Conservation (phyloP, 2,329 filamentous ascomycete genomes). For the Pezicula neosporulosa region DNA sequence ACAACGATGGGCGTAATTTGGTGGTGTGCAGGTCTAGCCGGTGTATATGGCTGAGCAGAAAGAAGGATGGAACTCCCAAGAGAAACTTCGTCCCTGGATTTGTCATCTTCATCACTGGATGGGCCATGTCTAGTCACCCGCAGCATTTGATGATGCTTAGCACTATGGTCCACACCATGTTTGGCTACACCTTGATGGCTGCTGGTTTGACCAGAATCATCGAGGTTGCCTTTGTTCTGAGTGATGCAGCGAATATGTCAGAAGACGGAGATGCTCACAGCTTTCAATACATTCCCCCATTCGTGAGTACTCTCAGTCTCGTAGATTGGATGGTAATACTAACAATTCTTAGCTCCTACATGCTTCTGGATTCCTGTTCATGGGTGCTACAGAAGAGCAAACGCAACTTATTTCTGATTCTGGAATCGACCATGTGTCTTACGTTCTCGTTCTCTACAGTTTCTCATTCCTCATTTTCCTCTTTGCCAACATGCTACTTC, state of each 20-base stretch:
- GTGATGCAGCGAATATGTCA: conserved; percentile 62
- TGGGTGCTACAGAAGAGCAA: conserved; percentile 96
- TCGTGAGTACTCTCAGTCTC: conserved; percentile 48
- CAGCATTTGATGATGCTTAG: conserved; percentile 79
- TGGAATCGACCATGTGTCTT: conserved; percentile 83
- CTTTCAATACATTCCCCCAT: conserved; percentile 68
- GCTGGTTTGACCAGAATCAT: conserved; percentile 81
- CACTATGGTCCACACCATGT: conserved; percentile 82
- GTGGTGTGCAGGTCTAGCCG: conserved; percentile 91
- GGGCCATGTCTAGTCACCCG: conserved; percentile 90
- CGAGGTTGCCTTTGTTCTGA: conserved; percentile 85
- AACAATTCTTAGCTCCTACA: conserved; percentile 66
- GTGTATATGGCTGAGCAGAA: conserved; percentile 88
- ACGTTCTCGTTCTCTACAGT: conserved; percentile 88
- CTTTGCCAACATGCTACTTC: conserved; percentile 81
- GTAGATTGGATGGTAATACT: conserved; percentile 15
- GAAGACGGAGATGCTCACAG: conserved; percentile 71
- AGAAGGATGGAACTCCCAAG: conserved; percentile 79
- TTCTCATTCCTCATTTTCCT: conserved; percentile 88
- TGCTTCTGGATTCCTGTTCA: conserved; percentile 92
- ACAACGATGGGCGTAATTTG: conserved; percentile 99
- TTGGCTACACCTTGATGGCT: conserved; percentile 94
- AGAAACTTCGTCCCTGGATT: conserved; percentile 91
- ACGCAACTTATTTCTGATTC: conserved; percentile 74
- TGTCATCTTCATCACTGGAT: conserved; percentile 88